These are phyloP conservation scores for Sugiyamaella novakii DNA, from an alignment of 1,139 yeast genomes.

Conservation along the genomic window DNA sequence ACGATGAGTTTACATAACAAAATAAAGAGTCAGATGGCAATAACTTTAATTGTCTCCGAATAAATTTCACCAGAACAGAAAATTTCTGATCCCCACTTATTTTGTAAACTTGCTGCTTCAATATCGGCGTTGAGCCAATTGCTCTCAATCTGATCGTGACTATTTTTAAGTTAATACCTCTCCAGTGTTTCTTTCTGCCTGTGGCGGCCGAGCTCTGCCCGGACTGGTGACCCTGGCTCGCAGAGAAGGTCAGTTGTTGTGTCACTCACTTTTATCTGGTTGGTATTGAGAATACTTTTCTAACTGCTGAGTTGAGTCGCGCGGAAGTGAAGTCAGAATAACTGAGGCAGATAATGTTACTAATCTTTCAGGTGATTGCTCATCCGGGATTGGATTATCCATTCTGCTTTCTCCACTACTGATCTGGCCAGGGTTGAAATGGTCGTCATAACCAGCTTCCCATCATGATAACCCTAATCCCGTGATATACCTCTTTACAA, in stretches of 20 bases:
- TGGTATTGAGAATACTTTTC: slow-evolving; percentile 34
- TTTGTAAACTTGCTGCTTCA: slow-evolving; percentile 41
- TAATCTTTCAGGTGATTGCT: slow-evolving; percentile 33
- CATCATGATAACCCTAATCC: neutral
- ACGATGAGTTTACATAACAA: slow-evolving; percentile 45
- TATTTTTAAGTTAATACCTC: too few relatives aligned
- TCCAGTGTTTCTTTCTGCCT: too few relatives aligned
- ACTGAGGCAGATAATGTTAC: slow-evolving; percentile 41
- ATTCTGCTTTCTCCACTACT: slow-evolving; percentile 3
- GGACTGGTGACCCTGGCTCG: too few relatives aligned
- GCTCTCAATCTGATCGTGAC: slow-evolving; percentile 40
- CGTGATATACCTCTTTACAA: neutral
- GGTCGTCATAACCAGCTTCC: too few relatives aligned
- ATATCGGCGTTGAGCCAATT: slow-evolving; percentile 46
- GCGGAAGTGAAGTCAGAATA: slow-evolving; percentile 37
- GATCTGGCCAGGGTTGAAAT: too few relatives aligned
- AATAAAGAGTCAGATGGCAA: slow-evolving; percentile 40
- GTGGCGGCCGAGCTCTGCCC: too few relatives aligned
- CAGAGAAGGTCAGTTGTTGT: too few relatives aligned
- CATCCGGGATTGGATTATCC: slow-evolving; percentile 37
- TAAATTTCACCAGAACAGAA: slow-evolving; percentile 41
- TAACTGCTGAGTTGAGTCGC: slow-evolving; percentile 36
- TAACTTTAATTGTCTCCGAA: slow-evolving; percentile 41
- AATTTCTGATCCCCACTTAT: slow-evolving; percentile 44
- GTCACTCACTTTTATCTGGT: slow-evolving; percentile 27